These are phyloP conservation scores for Cladochytrium replicatum DNA, from an alignment of 192 early-diverging fungal species.

Conservation along the genomic window DNA sequence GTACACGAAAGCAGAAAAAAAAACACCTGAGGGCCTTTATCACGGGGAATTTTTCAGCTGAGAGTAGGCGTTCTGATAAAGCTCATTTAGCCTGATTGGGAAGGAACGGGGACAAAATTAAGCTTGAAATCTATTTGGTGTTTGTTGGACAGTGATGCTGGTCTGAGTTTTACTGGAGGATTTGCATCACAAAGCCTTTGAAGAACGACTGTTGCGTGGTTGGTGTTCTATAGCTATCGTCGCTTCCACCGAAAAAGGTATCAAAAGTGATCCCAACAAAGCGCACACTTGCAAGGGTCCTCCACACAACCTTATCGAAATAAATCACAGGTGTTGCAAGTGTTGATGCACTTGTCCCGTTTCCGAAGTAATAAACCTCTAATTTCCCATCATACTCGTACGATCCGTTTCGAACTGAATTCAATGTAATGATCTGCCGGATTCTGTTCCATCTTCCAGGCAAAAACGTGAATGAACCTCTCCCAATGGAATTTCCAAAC, in stretches of 20 bases:
- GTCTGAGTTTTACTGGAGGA: no score
- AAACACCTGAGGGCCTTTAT: no score
- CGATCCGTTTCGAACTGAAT: no score
- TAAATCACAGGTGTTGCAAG: conserved; percentile 15
- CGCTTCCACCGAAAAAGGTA: conserved; percentile 31
- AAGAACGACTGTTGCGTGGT: conserved; percentile 20
- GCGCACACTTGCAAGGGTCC: not conserved
- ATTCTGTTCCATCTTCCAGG: conserved; percentile 36
- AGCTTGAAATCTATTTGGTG: no score
- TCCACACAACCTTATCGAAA: conserved; percentile 9
- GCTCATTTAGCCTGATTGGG: no score
- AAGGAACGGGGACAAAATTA: no score
- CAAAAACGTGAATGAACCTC: conserved; percentile 35
- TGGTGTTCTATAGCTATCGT: conserved; percentile 16
- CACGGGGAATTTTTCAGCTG: no score
- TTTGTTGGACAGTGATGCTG: no score
- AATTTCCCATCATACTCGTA: conserved; percentile 13
- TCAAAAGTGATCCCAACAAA: conserved; percentile 31
- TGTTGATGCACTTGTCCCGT: no score
- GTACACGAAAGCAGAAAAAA: no score
- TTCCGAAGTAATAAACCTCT: conserved; percentile 13
- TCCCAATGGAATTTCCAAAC: conserved; percentile 42
- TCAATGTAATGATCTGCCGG: conserved; percentile 29
- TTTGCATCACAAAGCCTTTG: conserved; percentile 16
- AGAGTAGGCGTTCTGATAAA: no score